These are phyloP conservation scores for Talaromyces sp. DNA, from an alignment of 2,329 filamentous ascomycete genomes.

Conservation along the genomic window DNA sequence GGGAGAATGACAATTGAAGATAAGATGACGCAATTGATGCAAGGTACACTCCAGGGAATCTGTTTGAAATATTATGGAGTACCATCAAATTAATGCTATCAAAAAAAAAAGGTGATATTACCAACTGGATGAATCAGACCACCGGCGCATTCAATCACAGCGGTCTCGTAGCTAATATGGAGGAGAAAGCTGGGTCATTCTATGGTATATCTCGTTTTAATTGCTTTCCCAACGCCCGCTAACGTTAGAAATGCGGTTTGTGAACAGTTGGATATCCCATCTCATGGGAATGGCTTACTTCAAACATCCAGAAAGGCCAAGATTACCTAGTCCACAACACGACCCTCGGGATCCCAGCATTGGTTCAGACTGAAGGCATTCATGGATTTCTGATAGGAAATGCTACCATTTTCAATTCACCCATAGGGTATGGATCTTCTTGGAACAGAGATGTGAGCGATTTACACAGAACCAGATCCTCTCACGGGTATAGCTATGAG, in stretches of 20 bases:
- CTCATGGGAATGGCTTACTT: constrained; percentile 57
- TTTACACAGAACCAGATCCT: neutral
- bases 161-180: constrained; percentile 63
- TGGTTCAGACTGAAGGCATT: constrained; percentile 68
- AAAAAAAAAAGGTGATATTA: constrained; percentile 52
- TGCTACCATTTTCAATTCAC: constrained; percentile 74
- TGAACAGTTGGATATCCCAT: constrained; percentile 60
- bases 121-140: constrained; percentile 67
- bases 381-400: constrained; percentile 68
- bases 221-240: neutral
- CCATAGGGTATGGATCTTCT: constrained; percentile 66
- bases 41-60: constrained; percentile 34
- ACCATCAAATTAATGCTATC: neutral
- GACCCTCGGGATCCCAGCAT: constrained; percentile 63
- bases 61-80: neutral
- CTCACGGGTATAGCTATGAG: neutral
- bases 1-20: constrained; percentile 69
- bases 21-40: constrained; percentile 64
- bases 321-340: constrained; percentile 65
- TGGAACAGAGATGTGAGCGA: constrained; percentile 54
- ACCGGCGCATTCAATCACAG: constrained; percentile 62
- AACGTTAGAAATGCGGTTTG: neutral
- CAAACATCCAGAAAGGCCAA: constrained; percentile 60
- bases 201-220: constrained; percentile 42
- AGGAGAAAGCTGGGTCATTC: constrained; percentile 61